Conservation (phyloP, 1,284 basidiomycete species). For the Moniliella sp. region DNA sequence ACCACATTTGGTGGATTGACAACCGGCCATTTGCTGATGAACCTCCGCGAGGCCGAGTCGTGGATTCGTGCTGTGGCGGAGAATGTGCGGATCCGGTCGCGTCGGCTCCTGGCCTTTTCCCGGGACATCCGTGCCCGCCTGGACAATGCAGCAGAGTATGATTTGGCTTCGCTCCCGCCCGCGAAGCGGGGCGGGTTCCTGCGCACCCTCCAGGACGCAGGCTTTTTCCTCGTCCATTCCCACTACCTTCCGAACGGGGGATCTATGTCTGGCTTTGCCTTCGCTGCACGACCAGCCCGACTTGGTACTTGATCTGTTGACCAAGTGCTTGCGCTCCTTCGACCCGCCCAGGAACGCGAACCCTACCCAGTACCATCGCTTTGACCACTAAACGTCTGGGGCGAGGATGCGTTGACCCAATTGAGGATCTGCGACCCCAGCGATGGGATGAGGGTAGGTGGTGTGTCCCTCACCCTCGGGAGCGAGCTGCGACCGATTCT, state of each 20-base stretch:
- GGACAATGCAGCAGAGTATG: slow-evolving; percentile 86
- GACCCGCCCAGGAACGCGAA: too few relatives aligned
- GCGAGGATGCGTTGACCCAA: too few relatives aligned
- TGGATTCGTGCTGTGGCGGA: slow-evolving; percentile 90
- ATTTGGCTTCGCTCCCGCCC: slow-evolving; percentile 45
- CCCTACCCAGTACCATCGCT: too few relatives aligned
- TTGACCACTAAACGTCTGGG: too few relatives aligned
- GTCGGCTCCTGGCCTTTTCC: slow-evolving; percentile 70
- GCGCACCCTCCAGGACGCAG: slow-evolving; percentile 55
- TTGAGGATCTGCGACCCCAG: too few relatives aligned
- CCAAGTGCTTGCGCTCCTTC: slow-evolving; percentile 59
- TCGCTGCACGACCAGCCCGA: slow-evolving; percentile 58
- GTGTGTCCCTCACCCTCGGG: too few relatives aligned
- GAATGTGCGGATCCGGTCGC: slow-evolving; percentile 69
- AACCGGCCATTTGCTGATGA: slow-evolving; percentile 40
- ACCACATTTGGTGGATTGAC: slow-evolving; percentile 8
- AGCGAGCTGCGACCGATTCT: too few relatives aligned
- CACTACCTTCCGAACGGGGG: slow-evolving; percentile 68
- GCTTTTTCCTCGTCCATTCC: slow-evolving; percentile 87
- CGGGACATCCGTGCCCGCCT: slow-evolving; percentile 48
- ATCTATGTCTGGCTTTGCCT: slow-evolving; percentile 75
- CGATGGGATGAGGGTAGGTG: too few relatives aligned
- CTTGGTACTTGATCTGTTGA: slow-evolving; percentile 56
- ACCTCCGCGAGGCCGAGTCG: slow-evolving; percentile 54
- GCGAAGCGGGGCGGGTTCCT: too few relatives aligned